These are phyloP conservation scores for Penicillium rolfsii DNA, from an alignment of 2,329 filamentous ascomycete genomes.

Conservation along the genomic window DNA sequence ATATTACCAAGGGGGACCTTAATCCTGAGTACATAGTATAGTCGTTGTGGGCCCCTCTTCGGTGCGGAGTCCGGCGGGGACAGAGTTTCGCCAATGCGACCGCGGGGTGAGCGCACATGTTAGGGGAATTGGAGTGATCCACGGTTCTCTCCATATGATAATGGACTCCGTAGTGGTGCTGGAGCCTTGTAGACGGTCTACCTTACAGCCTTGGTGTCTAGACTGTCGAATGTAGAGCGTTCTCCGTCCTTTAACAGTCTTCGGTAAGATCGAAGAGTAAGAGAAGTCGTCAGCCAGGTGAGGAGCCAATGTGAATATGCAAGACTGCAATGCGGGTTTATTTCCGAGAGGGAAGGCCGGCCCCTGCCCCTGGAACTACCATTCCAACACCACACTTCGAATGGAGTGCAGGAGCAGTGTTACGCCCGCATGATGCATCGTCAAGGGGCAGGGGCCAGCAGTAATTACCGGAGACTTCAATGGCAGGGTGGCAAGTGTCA, in stretches of 20 bases:
- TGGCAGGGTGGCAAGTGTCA: background rate
- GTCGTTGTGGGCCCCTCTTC: background rate
- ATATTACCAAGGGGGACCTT: too few relatives aligned
- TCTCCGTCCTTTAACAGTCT: background rate
- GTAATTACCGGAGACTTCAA: background rate
- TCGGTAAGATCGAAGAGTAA: background rate
- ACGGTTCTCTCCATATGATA: background rate
- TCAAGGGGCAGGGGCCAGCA: background rate
- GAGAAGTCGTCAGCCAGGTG: background rate
- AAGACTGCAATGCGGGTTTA: background rate
- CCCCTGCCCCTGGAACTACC: background rate
- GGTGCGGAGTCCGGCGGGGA: conserved; percentile 3
- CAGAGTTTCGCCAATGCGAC: conserved; percentile 5
- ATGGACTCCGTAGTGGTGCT: background rate
- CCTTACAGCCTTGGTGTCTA: background rate
- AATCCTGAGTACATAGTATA: too few relatives aligned
- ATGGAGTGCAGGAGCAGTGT: background rate
- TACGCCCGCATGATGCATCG: background rate
- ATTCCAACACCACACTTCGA: background rate
- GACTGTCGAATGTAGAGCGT: background rate
- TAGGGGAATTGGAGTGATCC: background rate
- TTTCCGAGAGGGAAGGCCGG: background rate
- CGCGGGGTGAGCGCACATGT: background rate
- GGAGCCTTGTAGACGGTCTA: background rate
- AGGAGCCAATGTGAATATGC: conserved; percentile 1